Conservation (phyloP, 345 rosid species). For the rapeseed (Brassica napus) region Da-Ae NC_063446.1:63962001-63962500, state of each 20-base stretch:
- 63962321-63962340: background rate
- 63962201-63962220: too few relatives aligned
- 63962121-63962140: background rate
- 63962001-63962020: background rate
- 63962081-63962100: constrained; percentile 10
- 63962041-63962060: background rate
- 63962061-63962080: background rate
- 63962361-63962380: background rate
- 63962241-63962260: too few relatives aligned
- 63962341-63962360: background rate
- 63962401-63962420: too few relatives aligned
- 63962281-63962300: too few relatives aligned
- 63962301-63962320: background rate
- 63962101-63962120: background rate
- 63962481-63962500: too few relatives aligned
- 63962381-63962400: background rate
- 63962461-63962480: too few relatives aligned
- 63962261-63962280: too few relatives aligned
- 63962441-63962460: too few relatives aligned
- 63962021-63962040: background rate
- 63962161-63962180: background rate
- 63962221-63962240: too few relatives aligned
- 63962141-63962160: background rate
- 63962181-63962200: too few relatives aligned
- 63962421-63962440: too few relatives aligned